Percentiles rank a stretch among this genome's conserved stretches.
Conservation (phyloP, 768 basidiomycete species). For the Boletus tylopilopsis region DNA sequence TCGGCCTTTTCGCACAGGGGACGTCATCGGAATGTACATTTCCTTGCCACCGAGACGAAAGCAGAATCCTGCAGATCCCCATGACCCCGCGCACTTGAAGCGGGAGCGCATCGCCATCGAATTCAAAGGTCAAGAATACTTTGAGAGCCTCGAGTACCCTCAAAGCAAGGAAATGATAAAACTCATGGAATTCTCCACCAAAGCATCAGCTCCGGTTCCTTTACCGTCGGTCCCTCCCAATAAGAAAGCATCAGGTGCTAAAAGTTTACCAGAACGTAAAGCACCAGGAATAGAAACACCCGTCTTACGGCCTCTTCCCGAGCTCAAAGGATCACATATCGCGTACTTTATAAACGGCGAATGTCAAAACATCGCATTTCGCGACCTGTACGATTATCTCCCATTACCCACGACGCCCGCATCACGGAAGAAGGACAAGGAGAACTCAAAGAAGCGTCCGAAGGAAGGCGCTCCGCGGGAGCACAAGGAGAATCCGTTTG, state of each 20-base stretch:
- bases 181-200: conserved; percentile 75
- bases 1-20: conserved; percentile 67
- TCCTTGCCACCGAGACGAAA: conserved; percentile 69
- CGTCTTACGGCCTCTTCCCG: conserved; percentile 63
- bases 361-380: conserved; percentile 78
- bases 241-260: conserved; percentile 68
- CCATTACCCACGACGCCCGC: conserved; percentile 67
- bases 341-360: conserved; percentile 93
- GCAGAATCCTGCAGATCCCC: conserved; percentile 56
- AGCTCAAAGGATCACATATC: conserved; percentile 65
- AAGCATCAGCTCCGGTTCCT: conserved; percentile 51
- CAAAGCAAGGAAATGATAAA: conserved; percentile 89
- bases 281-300: conserved; percentile 30
- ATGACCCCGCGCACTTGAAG: conserved; percentile 79
- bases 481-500: conserved; percentile 79
- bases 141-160: conserved; percentile 88
- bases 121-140: conserved; percentile 95
- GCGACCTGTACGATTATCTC: conserved; percentile 85
- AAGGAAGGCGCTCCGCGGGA: conserved; percentile 64
- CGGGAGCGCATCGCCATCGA: conserved; percentile 92
- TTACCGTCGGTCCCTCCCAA: conserved; percentile 49
- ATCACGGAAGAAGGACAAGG: conserved; percentile 57
- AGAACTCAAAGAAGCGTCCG: conserved; percentile 49
- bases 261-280: conserved; percentile 61
- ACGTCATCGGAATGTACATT: conserved; percentile 93